Conservation (phyloP, 441 rosid species). For the Brassica hybrid region DNA sequence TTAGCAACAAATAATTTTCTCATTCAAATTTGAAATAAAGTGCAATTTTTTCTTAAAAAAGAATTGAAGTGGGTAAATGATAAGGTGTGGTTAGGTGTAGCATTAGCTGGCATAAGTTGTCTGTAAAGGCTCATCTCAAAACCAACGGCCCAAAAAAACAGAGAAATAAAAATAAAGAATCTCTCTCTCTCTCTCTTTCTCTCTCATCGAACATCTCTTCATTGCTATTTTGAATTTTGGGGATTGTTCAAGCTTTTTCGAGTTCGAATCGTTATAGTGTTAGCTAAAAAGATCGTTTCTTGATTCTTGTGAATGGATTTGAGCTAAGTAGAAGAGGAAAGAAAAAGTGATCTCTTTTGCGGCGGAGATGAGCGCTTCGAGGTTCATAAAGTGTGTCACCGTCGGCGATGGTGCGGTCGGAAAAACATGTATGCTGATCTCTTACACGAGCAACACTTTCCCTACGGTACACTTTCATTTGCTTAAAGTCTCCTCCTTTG, state of each 20-base stretch:
- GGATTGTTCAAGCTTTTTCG: constrained; percentile 15
- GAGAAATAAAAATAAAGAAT: neutral
- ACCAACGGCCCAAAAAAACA: constrained; percentile 35
- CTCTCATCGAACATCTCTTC: neutral
- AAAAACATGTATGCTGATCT: constrained; percentile 90
- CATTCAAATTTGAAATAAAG: constrained; percentile 31
- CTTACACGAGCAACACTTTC: constrained; percentile 94
- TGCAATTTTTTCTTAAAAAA: neutral
- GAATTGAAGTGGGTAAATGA: constrained; percentile 22
- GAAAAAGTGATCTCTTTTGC: neutral
- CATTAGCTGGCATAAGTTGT: constrained; percentile 40
- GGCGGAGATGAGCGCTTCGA: constrained; percentile 80
- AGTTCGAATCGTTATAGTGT: constrained; percentile 1
- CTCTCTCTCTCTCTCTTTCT: too few relatives aligned
- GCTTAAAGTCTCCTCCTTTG: neutral
- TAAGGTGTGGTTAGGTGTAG: constrained; percentile 38
- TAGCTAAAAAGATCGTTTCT: constrained; percentile 22
- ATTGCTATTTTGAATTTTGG: constrained; percentile 21
- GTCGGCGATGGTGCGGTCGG: constrained; percentile 98
- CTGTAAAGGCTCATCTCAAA: constrained; percentile 38
- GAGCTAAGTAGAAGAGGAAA: neutral
- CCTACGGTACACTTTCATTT: constrained; percentile 62
- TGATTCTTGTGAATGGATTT: constrained; percentile 39
- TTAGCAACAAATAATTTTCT: neutral
- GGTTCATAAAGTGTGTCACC: constrained; percentile 95